Conservation (phyloP, 2,329 filamentous ascomycete species). For the Sodiomyces alkalinus region DNA sequence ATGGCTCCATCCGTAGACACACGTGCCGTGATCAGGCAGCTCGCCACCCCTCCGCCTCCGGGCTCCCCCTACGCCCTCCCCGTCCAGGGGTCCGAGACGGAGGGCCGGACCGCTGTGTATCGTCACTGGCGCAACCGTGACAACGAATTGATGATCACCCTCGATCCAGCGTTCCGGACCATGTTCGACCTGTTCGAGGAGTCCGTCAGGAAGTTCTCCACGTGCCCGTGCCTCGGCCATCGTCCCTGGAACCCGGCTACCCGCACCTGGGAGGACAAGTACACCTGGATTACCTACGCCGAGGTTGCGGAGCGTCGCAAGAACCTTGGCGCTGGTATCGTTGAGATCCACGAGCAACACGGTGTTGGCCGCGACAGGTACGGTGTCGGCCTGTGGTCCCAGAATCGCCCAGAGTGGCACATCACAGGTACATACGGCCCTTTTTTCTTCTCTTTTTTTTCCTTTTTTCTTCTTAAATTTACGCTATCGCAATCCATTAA, state of each 20-base stretch:
- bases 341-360: slow-evolving; percentile 62
- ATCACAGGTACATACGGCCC: slow-evolving; percentile 56
- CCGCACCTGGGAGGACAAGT: slow-evolving; percentile 59
- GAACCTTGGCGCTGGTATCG: slow-evolving; percentile 73
- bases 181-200: slow-evolving; percentile 70
- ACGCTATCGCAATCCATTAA: too few relatives aligned
- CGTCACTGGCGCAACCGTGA: slow-evolving; percentile 68
- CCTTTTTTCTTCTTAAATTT: too few relatives aligned
- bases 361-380: slow-evolving; percentile 49
- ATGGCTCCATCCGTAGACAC: slow-evolving; percentile 18
- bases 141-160: slow-evolving; percentile 51
- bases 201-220: slow-evolving; percentile 45
- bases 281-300: slow-evolving; percentile 70
- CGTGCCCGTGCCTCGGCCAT: slow-evolving; percentile 61
- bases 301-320: slow-evolving; percentile 66
- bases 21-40: slow-evolving; percentile 31
- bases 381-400: slow-evolving; percentile 72
- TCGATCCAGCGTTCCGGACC: slow-evolving; percentile 57
- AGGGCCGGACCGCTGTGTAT: slow-evolving; percentile 63
- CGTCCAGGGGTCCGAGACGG: slow-evolving; percentile 57
- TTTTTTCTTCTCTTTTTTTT: too few relatives aligned
- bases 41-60: slow-evolving; percentile 48
- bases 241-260: slow-evolving; percentile 63
- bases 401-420: slow-evolving; percentile 80
- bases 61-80: slow-evolving; percentile 67